A percentile compares a stretch with the other conserved stretches of the same genome.
These are phyloP conservation scores for Arachis hypogaea DNA, from an alignment of 306 rosid genomes.

Conservation along the genomic window DNA sequence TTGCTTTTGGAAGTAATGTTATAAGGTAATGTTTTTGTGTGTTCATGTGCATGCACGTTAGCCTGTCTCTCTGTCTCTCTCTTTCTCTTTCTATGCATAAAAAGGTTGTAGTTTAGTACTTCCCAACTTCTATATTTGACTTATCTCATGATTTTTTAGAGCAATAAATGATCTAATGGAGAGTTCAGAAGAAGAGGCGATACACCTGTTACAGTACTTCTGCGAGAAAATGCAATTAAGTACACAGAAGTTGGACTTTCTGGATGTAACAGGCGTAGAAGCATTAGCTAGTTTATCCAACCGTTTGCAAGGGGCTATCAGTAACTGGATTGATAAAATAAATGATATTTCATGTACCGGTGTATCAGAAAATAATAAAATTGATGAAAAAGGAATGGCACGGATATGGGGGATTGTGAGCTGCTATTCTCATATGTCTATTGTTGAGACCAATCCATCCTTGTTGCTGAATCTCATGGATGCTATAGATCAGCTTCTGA, in stretches of 20 bases:
- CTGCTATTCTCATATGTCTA: slow-evolving; percentile 66
- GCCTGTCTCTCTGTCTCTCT: no score
- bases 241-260: slow-evolving; percentile 39
- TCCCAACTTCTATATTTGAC: slow-evolving; percentile 27
- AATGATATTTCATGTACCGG: slow-evolving; percentile 43
- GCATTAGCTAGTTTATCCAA: slow-evolving; percentile 55
- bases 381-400: slow-evolving; percentile 61
- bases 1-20: slow-evolving; percentile 54
- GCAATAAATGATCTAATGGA: slow-evolving; percentile 64
- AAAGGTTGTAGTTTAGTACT: slow-evolving; percentile 27
- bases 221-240: slow-evolving; percentile 56
- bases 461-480: slow-evolving; percentile 61
- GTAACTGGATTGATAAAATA: slow-evolving; percentile 49
- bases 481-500: slow-evolving; percentile 61
- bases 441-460: slow-evolving; percentile 48
- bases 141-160: slow-evolving; percentile 54
- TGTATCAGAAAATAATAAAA: slow-evolving; percentile 34
- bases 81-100: background rate
- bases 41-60: no score
- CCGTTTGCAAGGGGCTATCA: slow-evolving; percentile 51
- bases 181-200: slow-evolving; percentile 63
- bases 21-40: slow-evolving; percentile 57
- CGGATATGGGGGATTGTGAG: slow-evolving; percentile 73
- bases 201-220: slow-evolving; percentile 61
- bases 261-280: slow-evolving; percentile 45